Conservation (phyloP, 1,139 yeast species). For the Saccharomyces pastorianus region DNA sequence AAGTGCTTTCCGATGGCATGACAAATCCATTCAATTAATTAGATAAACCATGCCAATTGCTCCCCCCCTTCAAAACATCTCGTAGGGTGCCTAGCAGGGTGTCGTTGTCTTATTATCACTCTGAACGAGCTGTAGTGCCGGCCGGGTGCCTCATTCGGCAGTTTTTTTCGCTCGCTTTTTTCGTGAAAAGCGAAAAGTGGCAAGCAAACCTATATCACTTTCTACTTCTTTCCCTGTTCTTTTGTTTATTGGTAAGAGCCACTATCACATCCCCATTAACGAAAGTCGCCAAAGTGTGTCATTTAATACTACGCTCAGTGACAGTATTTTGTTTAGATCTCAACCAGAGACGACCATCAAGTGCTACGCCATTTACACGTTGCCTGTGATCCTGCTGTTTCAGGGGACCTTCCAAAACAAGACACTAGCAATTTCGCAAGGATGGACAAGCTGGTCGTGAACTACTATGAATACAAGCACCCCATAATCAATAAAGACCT, state of each 20-base stretch:
- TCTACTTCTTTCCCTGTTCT: background rate
- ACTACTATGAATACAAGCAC: conserved; percentile 30
- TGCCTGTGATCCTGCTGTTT: background rate
- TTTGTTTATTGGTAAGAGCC: background rate
- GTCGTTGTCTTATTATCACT: background rate
- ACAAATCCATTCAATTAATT: too few species aligned
- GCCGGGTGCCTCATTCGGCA: background rate
- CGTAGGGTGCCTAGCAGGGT: background rate
- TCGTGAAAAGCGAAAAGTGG: background rate
- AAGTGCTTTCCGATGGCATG: too few species aligned
- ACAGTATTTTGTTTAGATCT: background rate
- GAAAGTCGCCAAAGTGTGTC: background rate
- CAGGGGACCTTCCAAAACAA: background rate
- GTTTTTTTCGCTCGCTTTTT: background rate
- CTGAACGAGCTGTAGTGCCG: background rate
- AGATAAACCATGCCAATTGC: too few species aligned
- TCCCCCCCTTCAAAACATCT: too few species aligned
- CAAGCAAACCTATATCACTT: background rate
- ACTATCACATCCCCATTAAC: background rate
- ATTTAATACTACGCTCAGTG: background rate
- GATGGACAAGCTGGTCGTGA: conserved; percentile 15
- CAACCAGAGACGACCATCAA: background rate
- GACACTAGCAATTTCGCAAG: background rate
- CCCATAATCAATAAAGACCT: conserved; percentile 29
- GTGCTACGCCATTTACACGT: background rate